These are phyloP conservation scores for Lentinula guzmanii DNA, from an alignment of 768 basidiomycete species.

Conservation along the genomic window DNA sequence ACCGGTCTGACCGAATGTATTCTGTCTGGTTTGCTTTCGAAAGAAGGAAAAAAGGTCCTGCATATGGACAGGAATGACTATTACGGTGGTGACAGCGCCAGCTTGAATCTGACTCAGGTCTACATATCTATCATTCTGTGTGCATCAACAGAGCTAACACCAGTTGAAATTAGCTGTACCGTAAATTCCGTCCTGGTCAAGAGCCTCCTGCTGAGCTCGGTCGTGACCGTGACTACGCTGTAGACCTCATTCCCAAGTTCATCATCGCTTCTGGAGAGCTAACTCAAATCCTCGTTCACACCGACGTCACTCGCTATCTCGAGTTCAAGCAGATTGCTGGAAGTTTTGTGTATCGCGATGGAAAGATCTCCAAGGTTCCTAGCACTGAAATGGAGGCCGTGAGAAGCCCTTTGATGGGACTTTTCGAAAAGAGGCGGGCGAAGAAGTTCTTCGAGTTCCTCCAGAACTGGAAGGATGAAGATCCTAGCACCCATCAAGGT, in stretches of 20 bases:
- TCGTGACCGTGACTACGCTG: slow-evolving; percentile 95
- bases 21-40: slow-evolving; percentile 95
- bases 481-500: slow-evolving; percentile 97
- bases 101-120: slow-evolving; percentile 96
- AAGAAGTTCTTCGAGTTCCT: slow-evolving; percentile 99
- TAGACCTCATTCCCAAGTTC: slow-evolving; percentile 98
- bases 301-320: slow-evolving; percentile 96
- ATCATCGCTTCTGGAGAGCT: slow-evolving; percentile 98
- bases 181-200: slow-evolving; percentile 84
- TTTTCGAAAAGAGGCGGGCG: slow-evolving; percentile 96
- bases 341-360: slow-evolving; percentile 95
- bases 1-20: slow-evolving; percentile 99
- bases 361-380: slow-evolving; percentile 95
- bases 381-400: slow-evolving; percentile 97
- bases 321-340: slow-evolving; percentile 99
- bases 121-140: slow-evolving; percentile 14
- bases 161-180: slow-evolving; percentile 65
- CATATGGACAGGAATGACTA: slow-evolving; percentile 99
- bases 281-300: slow-evolving; percentile 97
- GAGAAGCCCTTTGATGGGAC: slow-evolving; percentile 92
- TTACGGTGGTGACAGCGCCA: slow-evolving; percentile 96
- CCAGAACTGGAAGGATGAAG: slow-evolving; percentile 92
- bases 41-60: slow-evolving; percentile 98
- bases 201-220: slow-evolving; percentile 79
- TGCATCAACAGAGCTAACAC: background rate